Evolutionary conservation across 2,329 filamentous ascomycete genomes (phyloP), one percentile per base, ranked within the genome.

Genomic region (Dendryphion nanum): DNA sequence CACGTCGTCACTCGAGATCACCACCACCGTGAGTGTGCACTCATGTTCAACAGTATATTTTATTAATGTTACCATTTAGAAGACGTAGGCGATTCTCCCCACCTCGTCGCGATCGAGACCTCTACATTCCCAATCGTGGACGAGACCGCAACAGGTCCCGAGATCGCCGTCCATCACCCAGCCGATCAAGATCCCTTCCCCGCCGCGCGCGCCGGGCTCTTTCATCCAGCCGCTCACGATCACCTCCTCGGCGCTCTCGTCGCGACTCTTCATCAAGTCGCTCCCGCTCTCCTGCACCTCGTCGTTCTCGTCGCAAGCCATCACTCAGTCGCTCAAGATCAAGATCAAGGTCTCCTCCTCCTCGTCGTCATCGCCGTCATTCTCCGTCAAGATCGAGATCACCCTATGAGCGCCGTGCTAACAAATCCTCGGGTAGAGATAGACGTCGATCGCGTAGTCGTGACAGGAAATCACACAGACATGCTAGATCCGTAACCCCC

Each of bases 51-150:
- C n/a, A n/a, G n/a, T n/a, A n/a, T n/a, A n/a, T n/a, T n/a, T n/a
- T n/a, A n/a, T n/a, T n/a, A n/a, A n/a, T n/a, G n/a, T n/a, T n/a
- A n/a, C n/a, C n/a, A 68, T 33, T n/a, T 37, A 70, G 76, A 50
- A 64, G 71, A 48, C 64, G 69, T 38, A 68, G 72, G 39, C 71
- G 72, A 47, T 71, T 70, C 40, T 66, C 67, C 42, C 70, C 71
- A 41, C 61, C 68, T 32, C 66, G 75, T 29, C 74, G 76, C 21
- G 72, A 75, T 37, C 68, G 70, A 41, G 79, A 83, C 56, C 72
- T 74, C 18, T 83, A 82, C 53, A 70, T 80, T 24, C 79, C 79
- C 32, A 55, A 66, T 44, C 51, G 47, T 40, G 55, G 59, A 43
- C 53, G 49, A 21, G 53, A 51, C 57, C 70, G 59, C 20, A 57